Base-by-base conservation (phyloP, 2,329 filamentous ascomycete species). In the Lachnellula occidentalis region DNA sequence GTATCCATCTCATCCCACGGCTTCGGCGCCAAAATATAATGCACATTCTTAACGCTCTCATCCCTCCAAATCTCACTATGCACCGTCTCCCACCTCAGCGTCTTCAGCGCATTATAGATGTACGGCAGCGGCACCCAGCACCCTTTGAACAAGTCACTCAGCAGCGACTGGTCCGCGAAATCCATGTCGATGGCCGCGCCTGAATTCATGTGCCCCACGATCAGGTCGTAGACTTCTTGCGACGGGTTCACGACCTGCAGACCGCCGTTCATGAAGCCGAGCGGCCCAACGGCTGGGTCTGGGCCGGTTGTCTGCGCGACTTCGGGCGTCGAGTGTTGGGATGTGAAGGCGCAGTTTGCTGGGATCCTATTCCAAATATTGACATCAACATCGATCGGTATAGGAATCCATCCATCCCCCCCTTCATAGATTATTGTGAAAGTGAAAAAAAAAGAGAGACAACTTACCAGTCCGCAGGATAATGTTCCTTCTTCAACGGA, bases 401-500 rank as follows among this genome's bases (percentile, higher is more conserved):
- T n/a, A n/a, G n/a, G n/a, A n/a, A n/a, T 17, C 14, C 36, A 39
- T 31, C 15, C 14, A 19, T 19, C 19, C 22, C 41, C 11, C 24
- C 4, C 12, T 27, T 15, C 17, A 21, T 22, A n/a, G n/a, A n/a
- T 22, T 5, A 15, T 14, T 31, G 14, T 5, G 15, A 7, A 22
- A n/a, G 39, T 34, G 9, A 12, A 21, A 43, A 17, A 34, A 36
- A 15, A 12, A 3, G 22, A 24, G n/a, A n/a, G 55, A 45, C n/a
- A n/a, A 58, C 72, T 50, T 72, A 82, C 83, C 88, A 95, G 69
- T 89, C 73, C 48, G 74, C 71, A 0, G 90, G 90, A 71, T 95
- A 95, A 72, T 95, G 88, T 31, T 81, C 67, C 70, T 89, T 90
- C 63, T 82, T 79, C 61, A 91, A 74, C 21, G 90, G 90, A 72